Base-by-base conservation (phyloP, 73 alveolate genomes). In the Blepharisma japonicum region DNA sequence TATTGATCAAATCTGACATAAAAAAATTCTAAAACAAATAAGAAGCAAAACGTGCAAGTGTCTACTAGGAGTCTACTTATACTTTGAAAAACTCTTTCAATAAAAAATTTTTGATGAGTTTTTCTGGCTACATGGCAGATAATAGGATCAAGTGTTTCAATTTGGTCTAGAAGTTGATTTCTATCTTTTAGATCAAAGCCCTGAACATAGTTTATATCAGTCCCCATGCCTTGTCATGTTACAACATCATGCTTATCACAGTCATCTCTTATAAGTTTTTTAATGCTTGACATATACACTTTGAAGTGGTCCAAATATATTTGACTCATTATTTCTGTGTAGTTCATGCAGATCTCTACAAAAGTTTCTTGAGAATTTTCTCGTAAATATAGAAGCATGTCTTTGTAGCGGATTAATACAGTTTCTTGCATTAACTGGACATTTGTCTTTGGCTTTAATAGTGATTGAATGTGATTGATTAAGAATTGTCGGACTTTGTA, bases 381-480 rank as follows among this genome's bases (percentile, higher is more conserved):
- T 50, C 85, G 76, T 42, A 89, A 46, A 50, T 84, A 89, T 6
- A 71, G 56, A 1, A 80, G 46, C 49, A 89, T 47, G 14, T 81
- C 71, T 67, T 89, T 89, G 78, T 42, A 89, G 54, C 78, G 81
- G 14, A 86, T 68, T 68, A 89, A 46, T 46, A 78, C 82, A 51
- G 78, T 81, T 49, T 89, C 90, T 81, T 89, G 77, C 6, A 86
- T 71, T 4, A 86, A 72, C 77, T 89, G 83, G 71, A 89, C 53
- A 79, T 89, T 89, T 7, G 93, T 85, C 54, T 86, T 89, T 4
- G 90, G 93, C 70, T 89, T 89, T 45, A 77, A 84, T 48, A 89
- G 55, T 32, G 71, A 56, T 25, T 89, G 81, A 68, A 89, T 80
- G 32, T 80, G 81, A 9, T 68, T 68, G 50, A 89, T 25, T 21